Evolutionary conservation across 345 rosid species (phyloP).

Genomic region (Hibiscus syriacus): DNA sequence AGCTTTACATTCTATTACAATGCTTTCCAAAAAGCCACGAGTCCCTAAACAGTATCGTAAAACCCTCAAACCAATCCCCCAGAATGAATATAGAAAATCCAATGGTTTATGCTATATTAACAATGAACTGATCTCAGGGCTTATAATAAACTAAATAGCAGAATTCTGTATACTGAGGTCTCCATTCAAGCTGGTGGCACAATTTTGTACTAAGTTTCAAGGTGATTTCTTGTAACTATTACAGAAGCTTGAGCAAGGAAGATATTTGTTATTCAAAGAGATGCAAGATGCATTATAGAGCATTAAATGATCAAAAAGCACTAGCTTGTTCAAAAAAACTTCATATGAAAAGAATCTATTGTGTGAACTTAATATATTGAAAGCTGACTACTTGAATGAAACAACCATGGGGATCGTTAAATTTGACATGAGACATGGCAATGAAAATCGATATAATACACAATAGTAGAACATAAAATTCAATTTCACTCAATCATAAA

Average conservation of each 20-base stretch:
- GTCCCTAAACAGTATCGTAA: background rate
- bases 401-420: background rate
- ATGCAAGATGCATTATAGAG: background rate
- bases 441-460: background rate
- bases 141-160: background rate
- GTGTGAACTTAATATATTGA: background rate
- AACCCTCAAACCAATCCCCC: background rate
- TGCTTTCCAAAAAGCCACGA: background rate
- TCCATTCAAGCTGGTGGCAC: background rate
- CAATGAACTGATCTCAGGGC: background rate
- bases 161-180: background rate
- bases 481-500: no score
- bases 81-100: background rate
- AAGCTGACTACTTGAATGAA: background rate
- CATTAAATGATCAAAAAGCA: background rate
- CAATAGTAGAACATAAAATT: no score
- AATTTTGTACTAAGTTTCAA: background rate
- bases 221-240: background rate
- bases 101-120: background rate
- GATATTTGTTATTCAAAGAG: background rate
- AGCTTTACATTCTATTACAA: background rate
- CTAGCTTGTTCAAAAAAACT: no score
- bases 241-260: background rate
- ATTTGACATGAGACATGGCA: background rate
- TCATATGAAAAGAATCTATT: background rate